Percentiles rank a stretch among this genome's conserved stretches.
Evolutionary conservation across 2,329 filamentous ascomycete genomes (phyloP).

Genomic region (Ophiostoma piceae): DNA sequence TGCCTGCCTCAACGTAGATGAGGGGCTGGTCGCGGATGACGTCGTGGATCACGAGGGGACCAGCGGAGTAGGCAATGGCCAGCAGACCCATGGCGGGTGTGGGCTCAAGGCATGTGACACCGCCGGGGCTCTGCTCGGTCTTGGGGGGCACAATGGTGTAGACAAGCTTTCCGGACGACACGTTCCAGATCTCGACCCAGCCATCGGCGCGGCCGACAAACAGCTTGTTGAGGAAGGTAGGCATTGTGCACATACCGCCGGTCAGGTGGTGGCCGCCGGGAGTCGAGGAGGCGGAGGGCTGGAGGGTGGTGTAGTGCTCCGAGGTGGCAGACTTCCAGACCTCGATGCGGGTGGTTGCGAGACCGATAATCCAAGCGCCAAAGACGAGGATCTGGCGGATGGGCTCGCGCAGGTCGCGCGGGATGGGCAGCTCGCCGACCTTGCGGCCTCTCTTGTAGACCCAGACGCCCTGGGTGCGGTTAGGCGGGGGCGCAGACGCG

Average conservation of each 20-base stretch:
- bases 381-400: conserved; percentile 76
- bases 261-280: conserved; percentile 66
- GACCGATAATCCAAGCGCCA: conserved; percentile 85
- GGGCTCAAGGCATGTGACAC: conserved; percentile 81
- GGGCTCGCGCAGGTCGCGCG: conserved; percentile 60
- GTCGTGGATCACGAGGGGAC: conserved; percentile 74
- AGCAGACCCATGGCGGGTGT: conserved; percentile 79
- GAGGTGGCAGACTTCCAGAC: conserved; percentile 80
- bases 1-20: conserved; percentile 62
- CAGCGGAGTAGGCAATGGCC: conserved; percentile 79
- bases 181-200: conserved; percentile 93
- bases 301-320: conserved; percentile 86
- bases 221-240: conserved; percentile 93
- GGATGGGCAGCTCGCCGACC: conserved; percentile 66
- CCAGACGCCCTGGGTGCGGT: conserved; percentile 64
- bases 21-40: conserved; percentile 70
- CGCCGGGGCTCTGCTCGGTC: conserved; percentile 54
- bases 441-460: conserved; percentile 88
- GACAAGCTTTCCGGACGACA: conserved; percentile 84
- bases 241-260: conserved; percentile 77
- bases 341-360: conserved; percentile 68
- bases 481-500: conserved; percentile 25
- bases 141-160: conserved; percentile 76
- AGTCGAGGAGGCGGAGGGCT: conserved; percentile 51
- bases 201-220: conserved; percentile 85